Base-by-base conservation (phyloP, 148 eudicot genomes). In the Limonium bicolor region DNA sequence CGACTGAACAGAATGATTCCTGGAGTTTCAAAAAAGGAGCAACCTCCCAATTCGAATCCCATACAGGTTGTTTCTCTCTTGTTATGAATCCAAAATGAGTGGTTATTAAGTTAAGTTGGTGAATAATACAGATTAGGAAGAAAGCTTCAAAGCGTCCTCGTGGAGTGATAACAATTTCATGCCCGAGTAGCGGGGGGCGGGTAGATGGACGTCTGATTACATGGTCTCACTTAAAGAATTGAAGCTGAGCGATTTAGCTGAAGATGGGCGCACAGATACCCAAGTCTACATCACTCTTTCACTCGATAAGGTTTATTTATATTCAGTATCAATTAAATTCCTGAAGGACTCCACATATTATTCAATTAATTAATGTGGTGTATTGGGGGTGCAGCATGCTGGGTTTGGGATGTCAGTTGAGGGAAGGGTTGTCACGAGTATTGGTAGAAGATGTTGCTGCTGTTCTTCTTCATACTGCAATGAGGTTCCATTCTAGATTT, bases 321-420 rank as follows among this genome's bases (percentile, higher is more conserved):
- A 5, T 20, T 27, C 3, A 16, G 3, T 8, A 25, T 15, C 29
- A 5, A 13, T 27, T 8, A 27, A 20, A 46, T 5, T 27, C 7
- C 26, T 5, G 52, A 27, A n/a, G 7, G n/a, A 15, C 19, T 23
- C 15, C 2, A 16, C 20, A 26, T 4, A 11, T 4, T 24, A 17
- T 20, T 7, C 4, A 3, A 26, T n/a, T 25, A 12, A 41, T 10
- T 9, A 12, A 41, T 41, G 1, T 3, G 26, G 33, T 25, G 49
- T 24, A 12, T 25, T 22, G 5, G 11, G 2, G 18, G 13, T 34
- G 10, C 74, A 88, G 94, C 94, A 88, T 35, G 66, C 94, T 15
- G 87, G 96, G 30, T 72, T 87, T 61, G 96, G 96, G 16, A 49
- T 82, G 4, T 87, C 96, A 1, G 86, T 80, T 24, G 90, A 87